A percentile compares a stretch with the other conserved stretches of the same genome.
Evolutionary conservation across 805 yeast genomes (phyloP).

Genomic region (Jamesozyma rosinii): DNA sequence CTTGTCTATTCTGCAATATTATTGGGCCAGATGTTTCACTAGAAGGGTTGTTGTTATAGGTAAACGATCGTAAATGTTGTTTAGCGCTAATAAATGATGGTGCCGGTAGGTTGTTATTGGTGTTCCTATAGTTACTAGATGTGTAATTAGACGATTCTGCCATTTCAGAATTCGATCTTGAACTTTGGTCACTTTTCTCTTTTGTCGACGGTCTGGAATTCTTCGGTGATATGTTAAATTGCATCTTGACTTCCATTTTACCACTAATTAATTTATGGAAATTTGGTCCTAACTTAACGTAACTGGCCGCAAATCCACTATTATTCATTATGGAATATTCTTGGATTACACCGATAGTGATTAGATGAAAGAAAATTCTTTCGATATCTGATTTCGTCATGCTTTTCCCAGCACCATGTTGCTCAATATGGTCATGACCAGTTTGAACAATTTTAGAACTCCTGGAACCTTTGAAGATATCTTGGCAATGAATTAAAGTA

Average conservation of each 20-base stretch:
- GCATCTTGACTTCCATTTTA: conserved; percentile 39
- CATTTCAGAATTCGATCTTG: neutral
- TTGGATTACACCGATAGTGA: conserved; percentile 52
- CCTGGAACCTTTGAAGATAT: conserved; percentile 68
- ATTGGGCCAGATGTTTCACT: conserved; percentile 9
- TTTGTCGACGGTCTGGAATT: conserved; percentile 14
- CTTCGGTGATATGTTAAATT: conserved; percentile 33
- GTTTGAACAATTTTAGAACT: conserved; percentile 49
- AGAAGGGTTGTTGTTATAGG: conserved; percentile 5
- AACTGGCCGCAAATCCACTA: conserved; percentile 75
- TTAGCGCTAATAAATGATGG: conserved; percentile 10
- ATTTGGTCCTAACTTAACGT: conserved; percentile 52
- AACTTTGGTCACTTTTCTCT: neutral
- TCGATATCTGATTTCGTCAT: conserved; percentile 63
- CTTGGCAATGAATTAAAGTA: conserved; percentile 76
- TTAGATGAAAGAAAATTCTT: conserved; percentile 69
- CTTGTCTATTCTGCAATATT: conserved; percentile 7
- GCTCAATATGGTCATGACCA: conserved; percentile 51
- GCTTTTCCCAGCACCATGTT: conserved; percentile 62
- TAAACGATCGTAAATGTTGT: conserved; percentile 9
- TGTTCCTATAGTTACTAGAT: neutral
- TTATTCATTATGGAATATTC: conserved; percentile 69
- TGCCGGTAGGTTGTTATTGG: neutral
- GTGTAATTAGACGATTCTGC: neutral
- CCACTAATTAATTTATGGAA: conserved; percentile 42